A percentile compares a stretch with the other conserved stretches of the same genome.
These are phyloP conservation scores for Sarocladiaceae sp. DNA, from an alignment of 2,329 filamentous ascomycete genomes.

Conservation along the genomic window DNA sequence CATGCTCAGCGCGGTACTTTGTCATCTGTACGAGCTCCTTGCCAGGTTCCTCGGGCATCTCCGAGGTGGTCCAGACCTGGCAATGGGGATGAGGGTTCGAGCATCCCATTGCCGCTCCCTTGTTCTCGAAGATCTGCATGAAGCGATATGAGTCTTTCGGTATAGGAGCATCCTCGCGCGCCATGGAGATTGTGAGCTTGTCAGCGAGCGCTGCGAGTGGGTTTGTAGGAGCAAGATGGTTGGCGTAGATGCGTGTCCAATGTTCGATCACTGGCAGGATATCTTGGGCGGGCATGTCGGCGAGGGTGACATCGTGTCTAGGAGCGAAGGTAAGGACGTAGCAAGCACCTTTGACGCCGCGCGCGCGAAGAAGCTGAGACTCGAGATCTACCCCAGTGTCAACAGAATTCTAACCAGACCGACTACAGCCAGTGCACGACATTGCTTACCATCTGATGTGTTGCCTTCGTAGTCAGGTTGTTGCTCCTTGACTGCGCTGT, in stretches of 20 bases:
- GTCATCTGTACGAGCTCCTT: slow-evolving; percentile 72
- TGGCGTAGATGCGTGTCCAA: slow-evolving; percentile 86
- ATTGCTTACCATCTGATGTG: slow-evolving; percentile 26
- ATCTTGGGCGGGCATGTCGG: slow-evolving; percentile 71
- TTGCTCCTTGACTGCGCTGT: slow-evolving; percentile 90
- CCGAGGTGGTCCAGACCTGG: slow-evolving; percentile 92
- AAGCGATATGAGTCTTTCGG: slow-evolving; percentile 79
- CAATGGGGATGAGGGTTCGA: slow-evolving; percentile 98
- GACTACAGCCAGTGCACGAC: too few species aligned
- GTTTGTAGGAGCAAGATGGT: slow-evolving; percentile 68
- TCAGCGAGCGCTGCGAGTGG: slow-evolving; percentile 45
- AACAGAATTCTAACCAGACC: too few species aligned
- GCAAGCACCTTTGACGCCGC: slow-evolving; percentile 88
- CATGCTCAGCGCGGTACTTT: slow-evolving; percentile 69
- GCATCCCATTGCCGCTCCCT: slow-evolving; percentile 95
- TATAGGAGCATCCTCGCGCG: slow-evolving; percentile 26
- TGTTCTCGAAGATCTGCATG: slow-evolving; percentile 99
- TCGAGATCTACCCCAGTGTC: slow-evolving; percentile 52
- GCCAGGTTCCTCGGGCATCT: slow-evolving; percentile 80
- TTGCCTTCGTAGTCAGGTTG: slow-evolving; percentile 67
- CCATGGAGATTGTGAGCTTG: slow-evolving; percentile 32
- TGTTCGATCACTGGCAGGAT: slow-evolving; percentile 80
- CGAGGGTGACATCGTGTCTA: slow-evolving; percentile 83
- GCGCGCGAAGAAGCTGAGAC: slow-evolving; percentile 70
- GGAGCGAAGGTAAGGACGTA: slow-evolving; percentile 95